These are phyloP conservation scores for Penicillium sp. DNA, from an alignment of 2,329 filamentous ascomycete species.

Conservation along the genomic window DNA sequence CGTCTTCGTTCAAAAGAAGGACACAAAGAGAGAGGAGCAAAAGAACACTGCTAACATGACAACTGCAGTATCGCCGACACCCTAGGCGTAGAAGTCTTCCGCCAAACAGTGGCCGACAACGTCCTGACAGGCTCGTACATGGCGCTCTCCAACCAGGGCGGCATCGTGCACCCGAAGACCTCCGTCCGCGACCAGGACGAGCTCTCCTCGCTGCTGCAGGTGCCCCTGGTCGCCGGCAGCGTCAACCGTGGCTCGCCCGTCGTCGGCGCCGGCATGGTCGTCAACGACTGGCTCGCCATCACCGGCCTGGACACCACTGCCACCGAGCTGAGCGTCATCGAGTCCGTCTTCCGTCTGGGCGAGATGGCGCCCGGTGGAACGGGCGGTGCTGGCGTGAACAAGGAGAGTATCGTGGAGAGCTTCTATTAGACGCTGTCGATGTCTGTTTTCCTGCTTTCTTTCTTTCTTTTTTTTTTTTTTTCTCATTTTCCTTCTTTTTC, in stretches of 20 bases:
- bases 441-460: conserved; percentile 13
- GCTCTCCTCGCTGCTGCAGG: conserved; percentile 86
- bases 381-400: conserved; percentile 60
- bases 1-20: too few relatives aligned
- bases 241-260: conserved; percentile 92
- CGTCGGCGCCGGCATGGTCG: conserved; percentile 94
- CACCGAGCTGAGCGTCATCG: conserved; percentile 94
- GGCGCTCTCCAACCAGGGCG: conserved; percentile 91
- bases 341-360: conserved; percentile 91
- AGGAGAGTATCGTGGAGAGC: conserved; percentile 98
- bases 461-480: conserved; percentile 6
- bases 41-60: not conserved
- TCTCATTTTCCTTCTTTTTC: not conserved
- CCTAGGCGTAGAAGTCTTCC: conserved; percentile 59
- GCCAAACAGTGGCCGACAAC: conserved; percentile 94
- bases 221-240: conserved; percentile 88
- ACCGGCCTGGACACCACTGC: conserved; percentile 92
- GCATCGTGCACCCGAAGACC: conserved; percentile 96
- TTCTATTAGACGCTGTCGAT: conserved; percentile 69
- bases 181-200: conserved; percentile 98
- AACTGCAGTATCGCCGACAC: conserved; percentile 76
- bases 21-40: too few relatives aligned
- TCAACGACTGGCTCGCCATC: conserved; percentile 96
- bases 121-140: conserved; percentile 96
- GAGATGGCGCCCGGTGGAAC: conserved; percentile 71